A percentile compares a stretch with the other conserved stretches of the same genome.
phyloP scores from a whole-genome alignment of 139 green algal species.

The Chlorella sorokiniana region DNA sequence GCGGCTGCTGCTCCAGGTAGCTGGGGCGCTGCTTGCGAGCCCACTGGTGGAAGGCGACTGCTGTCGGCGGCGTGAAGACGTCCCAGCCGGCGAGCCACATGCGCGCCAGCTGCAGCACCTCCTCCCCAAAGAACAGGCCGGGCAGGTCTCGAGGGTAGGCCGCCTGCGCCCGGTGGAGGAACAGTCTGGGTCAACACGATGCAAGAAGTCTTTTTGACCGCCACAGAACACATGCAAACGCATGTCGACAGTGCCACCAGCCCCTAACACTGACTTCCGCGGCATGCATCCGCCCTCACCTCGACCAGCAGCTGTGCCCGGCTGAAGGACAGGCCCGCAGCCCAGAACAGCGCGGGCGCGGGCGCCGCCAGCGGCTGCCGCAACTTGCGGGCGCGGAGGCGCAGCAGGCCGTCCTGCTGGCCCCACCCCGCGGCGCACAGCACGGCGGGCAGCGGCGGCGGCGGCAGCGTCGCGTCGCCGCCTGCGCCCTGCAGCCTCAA shows the following conservation, averaged over 20 bases:
- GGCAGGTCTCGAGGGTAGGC: constrained; percentile 65
- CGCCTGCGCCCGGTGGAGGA: constrained; percentile 42
- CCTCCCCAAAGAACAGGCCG: constrained; percentile 84
- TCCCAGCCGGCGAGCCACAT: constrained; percentile 72
- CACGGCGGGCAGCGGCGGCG: constrained; percentile 45
- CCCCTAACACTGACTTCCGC: constrained; percentile 2
- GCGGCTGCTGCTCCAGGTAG: constrained; percentile 37
- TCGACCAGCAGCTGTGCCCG: constrained; percentile 51
- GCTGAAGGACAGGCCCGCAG: constrained; percentile 75
- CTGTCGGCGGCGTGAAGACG: constrained; percentile 54
- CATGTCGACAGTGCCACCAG: too few species aligned
- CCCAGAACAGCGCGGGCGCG: constrained; percentile 65
- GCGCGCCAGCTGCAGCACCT: constrained; percentile 61
- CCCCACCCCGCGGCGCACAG: constrained; percentile 66
- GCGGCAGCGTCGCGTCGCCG: constrained; percentile 33
- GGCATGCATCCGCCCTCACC: constrained; percentile 18
- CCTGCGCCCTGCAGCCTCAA: constrained; percentile 46
- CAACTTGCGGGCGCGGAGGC: constrained; percentile 38
- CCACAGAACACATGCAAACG: too few species aligned
- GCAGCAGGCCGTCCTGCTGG: constrained; percentile 58
- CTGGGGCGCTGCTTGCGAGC: constrained; percentile 41
- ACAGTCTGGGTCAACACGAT: neutral
- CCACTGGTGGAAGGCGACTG: constrained; percentile 73
- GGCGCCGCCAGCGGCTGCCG: constrained; percentile 29
- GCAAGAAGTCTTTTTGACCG: neutral